Base-by-base conservation (phyloP, 1,284 basidiomycete genomes). In the Tylopilus sp. region DNA sequence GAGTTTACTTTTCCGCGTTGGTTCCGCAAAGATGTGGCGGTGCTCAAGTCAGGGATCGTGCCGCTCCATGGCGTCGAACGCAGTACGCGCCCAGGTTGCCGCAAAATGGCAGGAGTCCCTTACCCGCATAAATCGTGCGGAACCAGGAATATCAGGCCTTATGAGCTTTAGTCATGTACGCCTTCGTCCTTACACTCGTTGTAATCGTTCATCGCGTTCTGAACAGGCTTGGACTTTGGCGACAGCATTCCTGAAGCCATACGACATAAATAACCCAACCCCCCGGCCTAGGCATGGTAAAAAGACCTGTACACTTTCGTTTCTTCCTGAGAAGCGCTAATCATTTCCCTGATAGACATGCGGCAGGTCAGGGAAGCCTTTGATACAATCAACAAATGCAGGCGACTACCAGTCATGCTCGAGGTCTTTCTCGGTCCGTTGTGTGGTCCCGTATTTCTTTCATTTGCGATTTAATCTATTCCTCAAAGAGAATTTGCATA, bases 51-150 rank as follows among this genome's bases (percentile, higher is more conserved):
- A 19, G 2, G 8, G 23, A 54, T 47, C 36, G 26, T 9, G 13
- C 9, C 16, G 18, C 52, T 33, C n/a, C 21, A 81, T 79, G 79
- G 73, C 76, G 18, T 79, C 78, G 2, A 73, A 75, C 48, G 79
- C 80, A 26, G 67, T 84, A 16, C 74, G 74, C 33, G 72, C 75
- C 2, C 82, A 86, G 56, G 80, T 86, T 5, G 75, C 77, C n/a
- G 70, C 76, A 4, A 85, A 86, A 69, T 89, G 86, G 86, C 81
- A 86, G 55, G 76, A 82, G 26, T 73, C 82, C 0, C 87, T 88
- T 60, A 67, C 72, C 16, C 76, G 82, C 18, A 70, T 89, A 42
- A 89, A 89, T 59, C 74, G 76, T 21, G 68, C 70, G 10, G 71
- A 82, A 40, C 77, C 77, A 38, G 85, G 85, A 6, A 85, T 87